Conservation (phyloP, 2,329 filamentous ascomycete genomes). For the Phialophora macrospora region DNA sequence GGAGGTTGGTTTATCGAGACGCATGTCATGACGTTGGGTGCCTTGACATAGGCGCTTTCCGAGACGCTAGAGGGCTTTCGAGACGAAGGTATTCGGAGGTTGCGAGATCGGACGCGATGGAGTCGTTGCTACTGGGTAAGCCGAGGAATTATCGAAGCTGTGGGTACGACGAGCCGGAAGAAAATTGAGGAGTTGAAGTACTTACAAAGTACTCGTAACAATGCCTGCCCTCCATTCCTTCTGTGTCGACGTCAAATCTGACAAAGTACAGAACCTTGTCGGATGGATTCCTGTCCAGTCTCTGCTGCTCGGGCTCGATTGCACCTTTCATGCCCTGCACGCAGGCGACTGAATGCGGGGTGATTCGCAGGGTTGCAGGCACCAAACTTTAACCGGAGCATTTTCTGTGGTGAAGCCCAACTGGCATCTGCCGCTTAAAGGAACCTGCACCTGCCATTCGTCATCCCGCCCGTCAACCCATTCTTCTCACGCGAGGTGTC, state of each 20-base stretch:
- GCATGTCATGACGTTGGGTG: neutral
- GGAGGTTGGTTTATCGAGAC: conserved; percentile 24
- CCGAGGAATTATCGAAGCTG: conserved; percentile 6
- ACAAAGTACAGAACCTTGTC: neutral
- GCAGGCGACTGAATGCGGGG: conserved; percentile 16
- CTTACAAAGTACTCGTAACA: neutral
- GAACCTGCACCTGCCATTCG: conserved; percentile 11
- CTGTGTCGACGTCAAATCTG: neutral
- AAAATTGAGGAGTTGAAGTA: neutral
- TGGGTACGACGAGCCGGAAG: neutral
- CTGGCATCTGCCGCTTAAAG: conserved; percentile 12
- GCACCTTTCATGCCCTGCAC: neutral
- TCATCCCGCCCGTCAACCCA: neutral
- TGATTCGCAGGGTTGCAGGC: conserved; percentile 3
- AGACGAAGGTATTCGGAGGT: conserved; percentile 11
- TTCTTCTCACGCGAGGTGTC: conserved; percentile 16
- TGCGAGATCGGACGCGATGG: conserved; percentile 28
- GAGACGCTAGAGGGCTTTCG: conserved; percentile 33
- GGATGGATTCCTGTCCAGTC: neutral
- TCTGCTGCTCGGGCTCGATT: neutral
- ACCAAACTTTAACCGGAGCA: conserved; percentile 12
- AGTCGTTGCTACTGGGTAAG: neutral
- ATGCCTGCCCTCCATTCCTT: neutral
- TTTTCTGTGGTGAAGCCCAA: neutral
- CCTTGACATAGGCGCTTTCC: conserved; percentile 17